Conservation (phyloP, 2,329 filamentous ascomycete genomes). For the Daldinia eschscholtzii region DNA sequence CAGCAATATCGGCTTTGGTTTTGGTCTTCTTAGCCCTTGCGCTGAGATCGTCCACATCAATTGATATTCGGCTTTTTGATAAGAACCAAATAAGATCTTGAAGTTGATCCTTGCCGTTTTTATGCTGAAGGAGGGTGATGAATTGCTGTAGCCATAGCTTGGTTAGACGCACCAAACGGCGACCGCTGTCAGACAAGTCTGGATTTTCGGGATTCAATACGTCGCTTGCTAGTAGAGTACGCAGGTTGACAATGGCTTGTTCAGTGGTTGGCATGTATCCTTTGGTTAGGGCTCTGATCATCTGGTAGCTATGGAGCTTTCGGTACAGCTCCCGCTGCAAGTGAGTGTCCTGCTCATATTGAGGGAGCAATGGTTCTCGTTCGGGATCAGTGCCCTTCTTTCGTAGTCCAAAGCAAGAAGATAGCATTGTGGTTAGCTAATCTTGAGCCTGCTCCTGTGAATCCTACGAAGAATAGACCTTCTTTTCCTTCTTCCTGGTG, state of each 20-base stretch:
- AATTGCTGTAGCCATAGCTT: constrained; percentile 83
- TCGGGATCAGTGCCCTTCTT: constrained; percentile 67
- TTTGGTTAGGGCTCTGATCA: constrained; percentile 82
- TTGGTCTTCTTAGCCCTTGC: constrained; percentile 72
- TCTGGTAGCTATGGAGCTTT: constrained; percentile 94
- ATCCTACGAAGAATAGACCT: constrained; percentile 15
- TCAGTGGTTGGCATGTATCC: constrained; percentile 95
- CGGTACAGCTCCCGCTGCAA: constrained; percentile 83
- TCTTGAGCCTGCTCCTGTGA: constrained; percentile 21
- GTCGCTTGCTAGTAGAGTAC: constrained; percentile 81
- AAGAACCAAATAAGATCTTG: constrained; percentile 94
- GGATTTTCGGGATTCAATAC: constrained; percentile 80
- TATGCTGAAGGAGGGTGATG: constrained; percentile 83
- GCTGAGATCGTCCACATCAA: constrained; percentile 75
- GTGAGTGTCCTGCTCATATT: constrained; percentile 83
- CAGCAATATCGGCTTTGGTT: constrained; percentile 77
- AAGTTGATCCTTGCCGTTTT: constrained; percentile 86
- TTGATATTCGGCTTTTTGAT: constrained; percentile 75
- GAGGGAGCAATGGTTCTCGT: constrained; percentile 82
- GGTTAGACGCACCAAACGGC: constrained; percentile 76
- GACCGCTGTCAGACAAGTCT: constrained; percentile 82
- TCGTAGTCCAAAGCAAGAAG: constrained; percentile 74
- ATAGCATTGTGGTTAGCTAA: constrained; percentile 56
- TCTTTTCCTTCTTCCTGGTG: constrained; percentile 11
- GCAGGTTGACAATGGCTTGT: constrained; percentile 82